Percentiles rank a stretch among this genome's conserved stretches.
phyloP scores from a whole-genome alignment of 1,284 basidiomycete genomes.

The Fomitopsis schrenkii region DNA sequence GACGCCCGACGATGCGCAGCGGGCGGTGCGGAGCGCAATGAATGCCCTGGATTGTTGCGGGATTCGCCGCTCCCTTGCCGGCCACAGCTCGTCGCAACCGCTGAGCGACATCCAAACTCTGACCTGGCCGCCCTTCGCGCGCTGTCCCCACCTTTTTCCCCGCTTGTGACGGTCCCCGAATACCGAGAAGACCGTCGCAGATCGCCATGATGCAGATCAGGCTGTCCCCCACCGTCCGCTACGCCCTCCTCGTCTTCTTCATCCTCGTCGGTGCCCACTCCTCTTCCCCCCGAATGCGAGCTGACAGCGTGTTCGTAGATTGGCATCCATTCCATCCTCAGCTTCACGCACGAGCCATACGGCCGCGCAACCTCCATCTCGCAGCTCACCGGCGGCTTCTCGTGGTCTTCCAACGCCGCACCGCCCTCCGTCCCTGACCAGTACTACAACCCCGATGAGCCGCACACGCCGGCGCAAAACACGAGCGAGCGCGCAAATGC shows the following conservation, averaged over 20 bases:
- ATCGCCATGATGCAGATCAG: constrained; percentile 13
- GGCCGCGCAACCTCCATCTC: constrained; percentile 31
- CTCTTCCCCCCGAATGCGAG: background rate
- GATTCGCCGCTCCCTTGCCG: too few species aligned
- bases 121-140: too few species aligned
- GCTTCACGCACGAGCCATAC: constrained; percentile 33
- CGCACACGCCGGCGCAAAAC: constrained; percentile 6
- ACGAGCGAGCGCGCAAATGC: constrained; percentile 26
- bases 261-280: constrained; percentile 16
- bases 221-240: constrained; percentile 23
- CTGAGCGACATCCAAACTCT: too few species aligned
- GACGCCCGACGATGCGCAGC: too few species aligned
- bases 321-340: constrained; percentile 32
- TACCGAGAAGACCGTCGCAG: background rate
- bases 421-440: constrained; percentile 5
- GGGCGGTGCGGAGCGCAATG: too few species aligned
- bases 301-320: constrained; percentile 19
- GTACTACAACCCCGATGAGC: constrained; percentile 6
- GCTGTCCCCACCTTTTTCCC: too few species aligned
- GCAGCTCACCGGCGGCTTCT: constrained; percentile 17
- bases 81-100: too few species aligned
- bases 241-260: constrained; percentile 23
- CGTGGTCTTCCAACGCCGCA: constrained; percentile 10
- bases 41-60: too few species aligned
- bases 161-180: too few species aligned